Base-by-base conservation (phyloP, 2,329 filamentous ascomycete species). In the Grosmannia clavigera region DNA sequence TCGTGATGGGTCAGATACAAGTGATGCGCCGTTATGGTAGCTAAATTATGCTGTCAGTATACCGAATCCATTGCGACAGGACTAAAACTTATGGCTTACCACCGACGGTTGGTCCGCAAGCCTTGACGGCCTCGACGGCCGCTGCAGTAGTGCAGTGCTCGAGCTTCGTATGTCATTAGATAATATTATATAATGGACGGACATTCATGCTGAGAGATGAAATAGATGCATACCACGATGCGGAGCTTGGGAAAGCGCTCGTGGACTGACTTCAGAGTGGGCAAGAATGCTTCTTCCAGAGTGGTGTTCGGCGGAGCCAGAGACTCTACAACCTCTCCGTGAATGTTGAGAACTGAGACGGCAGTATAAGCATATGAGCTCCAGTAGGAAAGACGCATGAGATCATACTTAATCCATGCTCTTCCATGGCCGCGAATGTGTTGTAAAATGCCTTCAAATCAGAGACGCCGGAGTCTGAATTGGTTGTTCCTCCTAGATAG, bases 371-470 rank as follows among this genome's bases (percentile, higher is more conserved):
- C 27, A 4, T 19, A 2, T 16, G 22, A 38, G 54, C 12, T 29
- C 7, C 40, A 12, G 9, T 1, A 53, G 33, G 22, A 29, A 25
- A 22, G 11, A 19, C 19, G 35, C 25, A 2, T 46, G 27, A 14
- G 4, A n/a, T 9, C 55, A 10, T 55, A 64, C 63, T 50, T 70
- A 96, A 78, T 65, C 86, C 84, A 65, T 91, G 83, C 62, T 85
- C 76, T 70, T 96, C 87, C 92, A 97, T 96, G 65, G 89, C 88
- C n/a, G 80, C 81, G 69, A 97, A 95, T 16, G 92, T 88, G 7
- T 84, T 82, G 69, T 88, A 87, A 74, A 90, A 92, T 38, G 78
- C 74, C 62, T 84, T 82, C 67, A 89, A 83, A 60, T 83, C 81
- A 19, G 87, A 75, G 29, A 92, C 87, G 14, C 88, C 89, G 31